A percentile compares a stretch with the other conserved stretches of the same genome.
Conservation (phyloP, 306 rosid species). For the Quercus dentata region DNA sequence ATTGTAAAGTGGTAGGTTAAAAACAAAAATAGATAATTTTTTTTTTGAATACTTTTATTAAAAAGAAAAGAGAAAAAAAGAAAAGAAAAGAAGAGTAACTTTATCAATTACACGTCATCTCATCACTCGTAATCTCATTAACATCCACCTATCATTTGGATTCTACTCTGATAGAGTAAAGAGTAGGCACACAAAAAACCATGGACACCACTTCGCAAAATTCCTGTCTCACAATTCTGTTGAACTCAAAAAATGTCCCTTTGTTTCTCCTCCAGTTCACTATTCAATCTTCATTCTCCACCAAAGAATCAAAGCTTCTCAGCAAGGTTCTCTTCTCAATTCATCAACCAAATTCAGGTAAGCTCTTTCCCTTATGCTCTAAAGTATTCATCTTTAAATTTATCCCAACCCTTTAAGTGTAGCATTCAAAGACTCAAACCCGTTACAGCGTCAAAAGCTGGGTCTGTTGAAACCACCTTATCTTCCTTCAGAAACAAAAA, state of each 20-base stretch:
- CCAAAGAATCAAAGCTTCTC: slow-evolving; percentile 33
- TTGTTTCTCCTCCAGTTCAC: slow-evolving; percentile 46
- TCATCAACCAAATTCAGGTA: slow-evolving; percentile 46
- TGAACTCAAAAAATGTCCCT: slow-evolving; percentile 50
- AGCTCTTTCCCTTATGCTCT: slow-evolving; percentile 40
- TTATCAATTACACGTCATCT: slow-evolving; percentile 28
- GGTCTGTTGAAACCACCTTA: slow-evolving; percentile 36
- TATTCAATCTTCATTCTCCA: slow-evolving; percentile 48
- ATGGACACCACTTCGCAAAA: slow-evolving; percentile 8
- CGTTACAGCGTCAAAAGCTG: slow-evolving; percentile 43
- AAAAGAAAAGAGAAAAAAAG: too few species aligned
- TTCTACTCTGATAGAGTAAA: slow-evolving; percentile 11
- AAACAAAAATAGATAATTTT: too few species aligned
- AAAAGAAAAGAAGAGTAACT: too few species aligned
- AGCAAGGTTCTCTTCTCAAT: slow-evolving; percentile 46
- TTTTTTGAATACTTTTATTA: too few species aligned
- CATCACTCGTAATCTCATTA: neutral
- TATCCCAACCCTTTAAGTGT: slow-evolving; percentile 30
- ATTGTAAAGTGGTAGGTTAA: too few species aligned
- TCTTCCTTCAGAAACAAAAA: slow-evolving; percentile 56
- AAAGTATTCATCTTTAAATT: slow-evolving; percentile 23
- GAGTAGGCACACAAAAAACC: neutral
- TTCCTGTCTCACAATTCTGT: slow-evolving; percentile 28
- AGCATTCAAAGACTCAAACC: slow-evolving; percentile 38
- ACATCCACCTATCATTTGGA: slow-evolving; percentile 44